Evolutionary conservation across 2,329 filamentous ascomycete species (phyloP), one percentile per base, ranked within the genome.

Genomic region (Fusarium begoniae): DNA sequence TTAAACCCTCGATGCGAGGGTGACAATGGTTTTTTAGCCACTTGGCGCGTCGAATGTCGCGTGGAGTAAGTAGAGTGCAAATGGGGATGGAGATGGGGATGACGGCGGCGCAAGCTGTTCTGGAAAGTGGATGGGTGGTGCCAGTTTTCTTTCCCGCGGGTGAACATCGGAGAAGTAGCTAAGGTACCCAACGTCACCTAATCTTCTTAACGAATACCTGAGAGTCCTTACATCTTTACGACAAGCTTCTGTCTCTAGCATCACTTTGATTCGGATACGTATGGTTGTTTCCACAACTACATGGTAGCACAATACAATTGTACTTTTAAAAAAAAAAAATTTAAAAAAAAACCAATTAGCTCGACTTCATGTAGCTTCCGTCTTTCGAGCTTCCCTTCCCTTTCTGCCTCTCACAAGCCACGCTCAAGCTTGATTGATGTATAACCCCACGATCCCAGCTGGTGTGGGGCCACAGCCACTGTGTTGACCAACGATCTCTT

Each of bases 21-120:
- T 72, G 75, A 73, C 75, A 78, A 77, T 79, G 67, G 70, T 77
- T 73, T 78, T 75, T 73, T 73, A 48, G 67, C 75, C 77, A 78
- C 75, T 78, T 77, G 75, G 77, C 77, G 78, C 78, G 78, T 80
- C 63, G 53, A 70, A 77, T 69, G 68, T 79, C 77, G 77, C 77
- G 77, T 78, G 69, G 70, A 70, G 53, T 53, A 54, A 28, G 65
- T 64, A 57, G 65, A 69, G 41, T 65, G 53, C 47, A 58, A 40
- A 70, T 54, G 61, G 41, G 47, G 45, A 56, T 65, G 48, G 59
- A 50, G 68, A 71, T 65, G 61, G 53, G 56, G 66, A 74, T 77
- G 69, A 71, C 72, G 63, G 66, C 74, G 72, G 66, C 74, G 72
- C 72, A 75, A 66, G 75, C 72, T 78, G 77, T 73, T 78, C 67